phyloP scores from a whole-genome alignment of 257 asterid genomes.

The Salvia splendens region DNA sequence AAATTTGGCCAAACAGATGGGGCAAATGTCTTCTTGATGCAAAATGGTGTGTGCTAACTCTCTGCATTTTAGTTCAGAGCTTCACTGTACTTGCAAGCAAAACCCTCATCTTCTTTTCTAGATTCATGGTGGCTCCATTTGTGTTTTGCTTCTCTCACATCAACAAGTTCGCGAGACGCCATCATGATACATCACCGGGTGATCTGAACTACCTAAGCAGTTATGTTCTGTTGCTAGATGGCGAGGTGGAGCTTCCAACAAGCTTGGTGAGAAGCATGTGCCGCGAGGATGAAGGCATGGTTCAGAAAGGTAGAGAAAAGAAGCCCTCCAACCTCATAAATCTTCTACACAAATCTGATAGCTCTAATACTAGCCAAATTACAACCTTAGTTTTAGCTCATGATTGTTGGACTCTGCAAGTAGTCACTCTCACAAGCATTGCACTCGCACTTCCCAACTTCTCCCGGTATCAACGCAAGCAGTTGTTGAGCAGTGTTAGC shows the following conservation, averaged over 20 bases:
- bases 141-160: background rate
- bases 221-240: slow-evolving; percentile 19
- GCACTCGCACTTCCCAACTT: slow-evolving; percentile 22
- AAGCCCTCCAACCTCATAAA: slow-evolving; percentile 24
- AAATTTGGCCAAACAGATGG: background rate
- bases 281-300: slow-evolving; percentile 9
- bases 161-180: no score
- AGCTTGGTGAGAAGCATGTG: slow-evolving; percentile 22
- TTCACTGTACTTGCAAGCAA: background rate
- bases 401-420: slow-evolving; percentile 35
- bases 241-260: slow-evolving; percentile 2
- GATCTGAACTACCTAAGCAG: background rate
- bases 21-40: background rate
- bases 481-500: slow-evolving; percentile 30
- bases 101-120: background rate
- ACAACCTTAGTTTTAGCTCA: slow-evolving; percentile 28
- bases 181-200: background rate
- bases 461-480: background rate
- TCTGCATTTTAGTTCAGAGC: background rate
- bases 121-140: background rate
- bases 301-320: slow-evolving; percentile 25
- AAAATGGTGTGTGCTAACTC: background rate
- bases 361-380: background rate
- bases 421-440: slow-evolving; percentile 39
- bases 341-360: slow-evolving; percentile 23